Evolutionary conservation across 129 eudicot genomes (phyloP).

Genomic region (Silybum marianum): DNA sequence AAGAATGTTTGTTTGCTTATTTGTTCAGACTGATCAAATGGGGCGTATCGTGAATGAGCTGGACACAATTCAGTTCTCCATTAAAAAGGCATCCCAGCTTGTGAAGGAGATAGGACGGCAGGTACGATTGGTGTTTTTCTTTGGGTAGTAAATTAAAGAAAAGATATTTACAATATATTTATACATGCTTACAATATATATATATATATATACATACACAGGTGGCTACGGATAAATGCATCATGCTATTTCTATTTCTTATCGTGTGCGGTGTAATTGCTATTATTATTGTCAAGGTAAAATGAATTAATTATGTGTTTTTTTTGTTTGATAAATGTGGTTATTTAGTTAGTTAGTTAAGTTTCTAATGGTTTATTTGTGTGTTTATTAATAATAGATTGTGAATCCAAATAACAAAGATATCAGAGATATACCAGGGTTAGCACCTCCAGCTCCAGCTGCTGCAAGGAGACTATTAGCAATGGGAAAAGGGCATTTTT

Average conservation of each 20-base stretch:
- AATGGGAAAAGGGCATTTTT: constrained; percentile 37
- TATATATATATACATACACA: constrained; percentile 20
- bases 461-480: constrained; percentile 71
- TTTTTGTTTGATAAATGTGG: neutral
- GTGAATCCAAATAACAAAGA: constrained; percentile 82
- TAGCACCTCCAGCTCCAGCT: constrained; percentile 90
- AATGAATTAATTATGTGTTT: neutral
- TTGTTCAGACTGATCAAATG: constrained; percentile 90
- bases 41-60: constrained; percentile 90
- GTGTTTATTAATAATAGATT: constrained; percentile 38
- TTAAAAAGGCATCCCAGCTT: constrained; percentile 95
- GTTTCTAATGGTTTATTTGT: neutral
- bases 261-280: constrained; percentile 90
- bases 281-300: constrained; percentile 86
- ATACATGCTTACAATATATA: neutral
- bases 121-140: constrained; percentile 35
- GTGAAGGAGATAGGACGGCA: constrained; percentile 98
- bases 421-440: constrained; percentile 86
- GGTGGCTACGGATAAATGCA: constrained; percentile 98
- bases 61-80: constrained; percentile 92
- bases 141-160: neutral
- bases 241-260: constrained; percentile 87
- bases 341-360: neutral
- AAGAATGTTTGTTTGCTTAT: neutral
- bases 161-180: constrained; percentile 2